These are phyloP conservation scores for Clitoria ternatea DNA, from an alignment of 306 rosid species.

Conservation along the genomic window DNA sequence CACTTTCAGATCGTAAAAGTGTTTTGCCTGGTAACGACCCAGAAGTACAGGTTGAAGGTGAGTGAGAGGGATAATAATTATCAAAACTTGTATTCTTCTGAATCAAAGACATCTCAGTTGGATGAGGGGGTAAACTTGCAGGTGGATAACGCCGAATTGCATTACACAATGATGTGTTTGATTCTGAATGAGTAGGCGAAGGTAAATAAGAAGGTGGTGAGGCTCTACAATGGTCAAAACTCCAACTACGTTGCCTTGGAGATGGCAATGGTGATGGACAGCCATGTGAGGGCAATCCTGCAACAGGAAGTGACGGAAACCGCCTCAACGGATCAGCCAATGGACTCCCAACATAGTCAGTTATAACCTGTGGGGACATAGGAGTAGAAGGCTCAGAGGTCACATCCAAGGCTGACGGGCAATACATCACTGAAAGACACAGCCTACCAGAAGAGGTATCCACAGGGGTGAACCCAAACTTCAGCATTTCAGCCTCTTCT, in stretches of 20 bases:
- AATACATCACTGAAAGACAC: slow-evolving; percentile 62
- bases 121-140: slow-evolving; percentile 64
- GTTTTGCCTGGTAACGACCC: slow-evolving; percentile 44
- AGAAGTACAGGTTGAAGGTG: slow-evolving; percentile 55
- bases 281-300: slow-evolving; percentile 47
- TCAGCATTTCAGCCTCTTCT: slow-evolving; percentile 68
- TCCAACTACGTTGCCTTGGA: slow-evolving; percentile 63
- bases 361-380: slow-evolving; percentile 66
- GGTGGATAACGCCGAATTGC: slow-evolving; percentile 47
- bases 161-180: slow-evolving; percentile 38
- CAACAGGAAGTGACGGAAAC: slow-evolving; percentile 52
- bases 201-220: slow-evolving; percentile 59
- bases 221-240: slow-evolving; percentile 55
- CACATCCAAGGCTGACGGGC: slow-evolving; percentile 44
- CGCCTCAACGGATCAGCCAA: slow-evolving; percentile 59
- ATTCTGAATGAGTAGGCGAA: slow-evolving; percentile 73
- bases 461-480: slow-evolving; percentile 73
- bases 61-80: slow-evolving; percentile 60
- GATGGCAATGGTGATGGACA: slow-evolving; percentile 50
- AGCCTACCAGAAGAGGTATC: slow-evolving; percentile 79
- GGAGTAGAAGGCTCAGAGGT: slow-evolving; percentile 64
- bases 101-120: slow-evolving; percentile 46
- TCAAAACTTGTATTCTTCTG: slow-evolving; percentile 51
- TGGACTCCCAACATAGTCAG: slow-evolving; percentile 87
- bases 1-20: slow-evolving; percentile 75